phyloP scores from a whole-genome alignment of 805 yeast species.

The Alloascoidea africana region DNA sequence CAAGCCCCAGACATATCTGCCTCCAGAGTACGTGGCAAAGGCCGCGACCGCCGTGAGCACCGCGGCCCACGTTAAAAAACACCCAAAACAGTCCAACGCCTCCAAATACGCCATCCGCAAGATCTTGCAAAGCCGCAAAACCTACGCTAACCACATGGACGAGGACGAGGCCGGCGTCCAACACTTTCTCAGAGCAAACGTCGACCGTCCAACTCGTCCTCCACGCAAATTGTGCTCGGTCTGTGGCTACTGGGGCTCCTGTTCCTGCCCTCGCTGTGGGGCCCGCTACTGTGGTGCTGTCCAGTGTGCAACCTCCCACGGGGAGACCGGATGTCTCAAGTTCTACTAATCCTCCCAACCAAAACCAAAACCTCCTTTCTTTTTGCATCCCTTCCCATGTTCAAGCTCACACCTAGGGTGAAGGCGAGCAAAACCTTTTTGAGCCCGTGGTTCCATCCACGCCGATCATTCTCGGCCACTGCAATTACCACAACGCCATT shows the following conservation, averaged over 20 bases:
- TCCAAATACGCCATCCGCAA: constrained; percentile 11
- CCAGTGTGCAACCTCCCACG: constrained; percentile 19
- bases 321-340: constrained; percentile 20
- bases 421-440: too few relatives aligned
- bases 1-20: constrained; percentile 5
- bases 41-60: constrained; percentile 8
- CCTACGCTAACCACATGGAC: constrained; percentile 22
- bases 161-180: constrained; percentile 21
- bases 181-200: constrained; percentile 14
- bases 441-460: too few relatives aligned
- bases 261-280: constrained; percentile 21
- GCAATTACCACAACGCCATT: neutral
- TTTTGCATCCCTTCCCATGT: too few relatives aligned
- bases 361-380: too few relatives aligned
- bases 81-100: constrained; percentile 1
- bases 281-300: constrained; percentile 18
- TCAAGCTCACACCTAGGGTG: too few relatives aligned
- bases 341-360: constrained; percentile 10
- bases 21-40: constrained; percentile 2
- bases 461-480: too few relatives aligned
- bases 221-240: constrained; percentile 18
- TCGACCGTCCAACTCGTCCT: constrained; percentile 21
- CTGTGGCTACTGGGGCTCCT: constrained; percentile 23
- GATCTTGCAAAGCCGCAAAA: constrained; percentile 21
- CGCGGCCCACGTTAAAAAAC: constrained; percentile 14